These are phyloP conservation scores for Chiua virens DNA, from an alignment of 768 basidiomycete genomes.

Conservation along the genomic window DNA sequence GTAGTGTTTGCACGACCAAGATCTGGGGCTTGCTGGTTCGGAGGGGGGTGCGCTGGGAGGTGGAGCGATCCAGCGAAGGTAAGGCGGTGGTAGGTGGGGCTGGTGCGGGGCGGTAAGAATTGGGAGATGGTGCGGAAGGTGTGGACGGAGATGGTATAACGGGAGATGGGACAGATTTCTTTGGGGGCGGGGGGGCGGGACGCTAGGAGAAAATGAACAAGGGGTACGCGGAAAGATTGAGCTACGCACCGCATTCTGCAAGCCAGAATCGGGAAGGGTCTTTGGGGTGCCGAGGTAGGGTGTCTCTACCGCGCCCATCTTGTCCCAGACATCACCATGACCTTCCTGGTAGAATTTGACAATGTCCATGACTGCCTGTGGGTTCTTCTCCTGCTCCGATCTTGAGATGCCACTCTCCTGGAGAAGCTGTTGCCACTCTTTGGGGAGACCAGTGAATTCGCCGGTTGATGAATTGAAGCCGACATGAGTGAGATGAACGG, in stretches of 20 bases:
- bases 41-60: conserved; percentile 75
- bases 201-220: conserved; percentile 30
- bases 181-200: conserved; percentile 40
- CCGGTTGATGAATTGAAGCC: conserved; percentile 99
- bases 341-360: conserved; percentile 98
- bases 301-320: conserved; percentile 62
- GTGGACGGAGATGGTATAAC: conserved; percentile 27
- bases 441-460: conserved; percentile 96
- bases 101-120: conserved; percentile 68
- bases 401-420: conserved; percentile 95
- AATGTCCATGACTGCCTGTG: conserved; percentile 97
- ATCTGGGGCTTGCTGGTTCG: conserved; percentile 45
- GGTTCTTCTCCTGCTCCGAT: conserved; percentile 95
- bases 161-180: conserved; percentile 36
- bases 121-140: conserved; percentile 42
- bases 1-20: conserved; percentile 71
- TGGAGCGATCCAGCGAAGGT: conserved; percentile 81
- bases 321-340: conserved; percentile 80
- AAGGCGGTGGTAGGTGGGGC: conserved; percentile 64
- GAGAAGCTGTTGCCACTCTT: conserved; percentile 97
- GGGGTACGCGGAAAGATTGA: neutral
- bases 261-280: conserved; percentile 44
- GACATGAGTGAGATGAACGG: conserved; percentile 98
- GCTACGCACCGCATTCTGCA: conserved; percentile 55
- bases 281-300: conserved; percentile 28